phyloP scores from a whole-genome alignment of 176 grass and related monocot species.

The Hsuehochloa calcarea region DNA sequence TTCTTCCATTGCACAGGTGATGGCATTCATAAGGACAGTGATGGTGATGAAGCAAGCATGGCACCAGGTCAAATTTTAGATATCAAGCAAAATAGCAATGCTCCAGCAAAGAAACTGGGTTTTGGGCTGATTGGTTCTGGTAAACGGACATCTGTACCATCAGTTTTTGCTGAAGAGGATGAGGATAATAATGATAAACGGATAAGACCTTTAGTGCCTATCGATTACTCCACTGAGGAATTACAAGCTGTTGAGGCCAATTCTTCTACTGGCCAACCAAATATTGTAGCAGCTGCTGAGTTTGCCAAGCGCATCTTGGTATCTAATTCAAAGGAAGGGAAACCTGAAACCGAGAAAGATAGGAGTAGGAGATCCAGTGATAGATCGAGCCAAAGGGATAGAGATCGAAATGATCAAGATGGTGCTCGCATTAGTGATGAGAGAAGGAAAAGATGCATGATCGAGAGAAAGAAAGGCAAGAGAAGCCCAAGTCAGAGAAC shows the following conservation, averaged over 20 bases:
- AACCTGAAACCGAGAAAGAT: conserved; percentile 52
- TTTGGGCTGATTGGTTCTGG: conserved; percentile 89
- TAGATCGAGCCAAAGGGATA: conserved; percentile 60
- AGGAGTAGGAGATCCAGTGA: conserved; percentile 67
- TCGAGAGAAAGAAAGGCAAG: conserved; percentile 51
- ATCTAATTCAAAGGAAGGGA: conserved; percentile 75
- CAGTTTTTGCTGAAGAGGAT: conserved; percentile 88
- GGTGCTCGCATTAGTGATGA: conserved; percentile 36
- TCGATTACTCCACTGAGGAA: conserved; percentile 94
- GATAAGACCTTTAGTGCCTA: conserved; percentile 87
- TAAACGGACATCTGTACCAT: conserved; percentile 80
- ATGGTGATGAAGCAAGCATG: conserved; percentile 37
- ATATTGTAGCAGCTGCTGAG: conserved; percentile 82
- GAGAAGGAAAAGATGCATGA: conserved; percentile 55
- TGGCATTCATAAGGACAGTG: conserved; percentile 44
- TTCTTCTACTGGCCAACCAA: conserved; percentile 48
- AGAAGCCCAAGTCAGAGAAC: conserved; percentile 73
- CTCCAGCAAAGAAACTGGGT: conserved; percentile 76
- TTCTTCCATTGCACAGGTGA: conserved; percentile 43
- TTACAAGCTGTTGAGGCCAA: conserved; percentile 69
- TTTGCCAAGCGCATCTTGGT: conserved; percentile 79
- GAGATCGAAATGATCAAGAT: conserved; percentile 55
- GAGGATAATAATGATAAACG: conserved; percentile 74
- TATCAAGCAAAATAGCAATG: conserved; percentile 64
- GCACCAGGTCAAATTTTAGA: conserved; percentile 33